phyloP scores from a whole-genome alignment of 805 yeast species.

The Starmerella apis region DNA sequence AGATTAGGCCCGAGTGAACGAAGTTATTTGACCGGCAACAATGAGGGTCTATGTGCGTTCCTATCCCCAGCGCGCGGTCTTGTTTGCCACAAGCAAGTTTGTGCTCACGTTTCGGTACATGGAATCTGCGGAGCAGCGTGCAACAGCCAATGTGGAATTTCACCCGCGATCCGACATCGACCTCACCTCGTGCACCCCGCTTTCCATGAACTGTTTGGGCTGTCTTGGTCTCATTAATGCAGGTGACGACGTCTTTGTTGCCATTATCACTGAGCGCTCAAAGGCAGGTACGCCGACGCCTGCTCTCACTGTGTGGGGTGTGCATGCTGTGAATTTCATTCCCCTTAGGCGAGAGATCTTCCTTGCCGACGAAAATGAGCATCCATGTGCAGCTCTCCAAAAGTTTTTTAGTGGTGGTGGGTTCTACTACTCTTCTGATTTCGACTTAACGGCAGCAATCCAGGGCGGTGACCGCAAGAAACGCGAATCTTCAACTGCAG shows the following conservation, averaged over 20 bases:
- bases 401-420: slow-evolving; percentile 78
- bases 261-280: slow-evolving; percentile 65
- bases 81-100: slow-evolving; percentile 48
- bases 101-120: slow-evolving; percentile 44
- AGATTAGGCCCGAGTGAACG: neutral
- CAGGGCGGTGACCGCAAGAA: slow-evolving; percentile 36
- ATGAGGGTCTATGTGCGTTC: slow-evolving; percentile 58
- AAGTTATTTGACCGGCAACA: neutral
- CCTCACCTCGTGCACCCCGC: slow-evolving; percentile 32
- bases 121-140: slow-evolving; percentile 14
- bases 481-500: slow-evolving; percentile 32
- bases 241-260: slow-evolving; percentile 56
- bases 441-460: slow-evolving; percentile 78
- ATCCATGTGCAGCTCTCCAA: slow-evolving; percentile 74
- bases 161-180: slow-evolving; percentile 34
- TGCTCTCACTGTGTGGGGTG: slow-evolving; percentile 67
- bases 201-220: slow-evolving; percentile 36
- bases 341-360: slow-evolving; percentile 65
- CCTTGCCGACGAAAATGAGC: slow-evolving; percentile 35
- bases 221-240: slow-evolving; percentile 70
- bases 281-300: slow-evolving; percentile 76
- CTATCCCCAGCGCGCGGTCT: slow-evolving; percentile 53
- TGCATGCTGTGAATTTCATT: slow-evolving; percentile 76
- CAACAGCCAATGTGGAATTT: slow-evolving; percentile 38
- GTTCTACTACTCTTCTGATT: slow-evolving; percentile 83